Percentiles rank a stretch among this genome's conserved stretches.
Conservation (phyloP, 768 basidiomycete species). For the Panus rudis region DNA sequence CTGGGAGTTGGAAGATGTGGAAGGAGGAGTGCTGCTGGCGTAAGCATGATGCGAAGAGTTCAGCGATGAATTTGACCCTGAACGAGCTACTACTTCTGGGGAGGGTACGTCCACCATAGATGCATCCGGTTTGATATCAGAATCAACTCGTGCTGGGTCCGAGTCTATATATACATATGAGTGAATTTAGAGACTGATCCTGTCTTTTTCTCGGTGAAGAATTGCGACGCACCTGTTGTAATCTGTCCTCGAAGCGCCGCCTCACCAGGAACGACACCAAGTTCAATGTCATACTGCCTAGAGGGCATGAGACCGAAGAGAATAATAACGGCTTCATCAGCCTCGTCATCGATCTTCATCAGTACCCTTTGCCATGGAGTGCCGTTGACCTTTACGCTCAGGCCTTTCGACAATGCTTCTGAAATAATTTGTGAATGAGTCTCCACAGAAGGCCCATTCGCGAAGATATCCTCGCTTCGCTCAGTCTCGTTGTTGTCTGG, state of each 20-base stretch:
- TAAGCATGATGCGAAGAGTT: background rate
- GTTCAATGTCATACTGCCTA: conserved; percentile 84
- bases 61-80: no score
- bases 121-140: no score
- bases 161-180: no score
- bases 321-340: conserved; percentile 86
- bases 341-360: conserved; percentile 70
- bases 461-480: conserved; percentile 27
- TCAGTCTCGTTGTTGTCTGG: conserved; percentile 21
- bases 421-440: conserved; percentile 39
- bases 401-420: conserved; percentile 63
- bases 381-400: conserved; percentile 76
- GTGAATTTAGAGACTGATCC: no score
- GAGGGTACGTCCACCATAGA: no score
- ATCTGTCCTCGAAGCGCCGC: conserved; percentile 55
- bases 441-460: conserved; percentile 10
- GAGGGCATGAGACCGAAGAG: conserved; percentile 86
- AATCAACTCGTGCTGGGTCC: no score
- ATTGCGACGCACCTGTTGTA: conserved; percentile 39
- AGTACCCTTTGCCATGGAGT: conserved; percentile 74
- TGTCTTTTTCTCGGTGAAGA: no score
- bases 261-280: conserved; percentile 63
- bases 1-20: conserved; percentile 11
- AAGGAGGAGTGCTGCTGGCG: conserved; percentile 5
- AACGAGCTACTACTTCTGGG: no score